Evolutionary conservation across 108 stramenopile genomes (phyloP).

Genomic region (Nitzschia sp.): DNA sequence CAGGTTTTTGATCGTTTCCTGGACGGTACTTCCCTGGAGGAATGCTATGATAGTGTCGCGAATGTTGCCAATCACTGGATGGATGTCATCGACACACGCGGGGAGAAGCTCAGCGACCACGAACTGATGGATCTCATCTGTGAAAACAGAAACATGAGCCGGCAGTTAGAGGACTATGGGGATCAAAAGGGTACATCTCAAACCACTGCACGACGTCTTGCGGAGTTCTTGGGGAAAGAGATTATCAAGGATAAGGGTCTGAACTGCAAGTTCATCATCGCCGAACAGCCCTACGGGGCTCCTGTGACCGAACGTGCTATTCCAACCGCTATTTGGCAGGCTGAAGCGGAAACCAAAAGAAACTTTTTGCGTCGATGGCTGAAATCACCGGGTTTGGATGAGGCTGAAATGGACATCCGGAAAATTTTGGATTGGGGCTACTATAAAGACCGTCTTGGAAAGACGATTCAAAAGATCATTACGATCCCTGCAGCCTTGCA

Average conservation of each 20-base stretch:
- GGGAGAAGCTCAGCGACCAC: constrained; percentile 91
- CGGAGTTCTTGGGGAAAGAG: constrained; percentile 97
- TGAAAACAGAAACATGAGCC: constrained; percentile 97
- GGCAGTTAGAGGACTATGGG: constrained; percentile 97
- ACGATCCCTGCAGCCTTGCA: constrained; percentile 99
- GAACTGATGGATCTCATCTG: constrained; percentile 97
- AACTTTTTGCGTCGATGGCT: constrained; percentile 94
- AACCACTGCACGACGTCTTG: constrained; percentile 96
- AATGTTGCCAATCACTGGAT: constrained; percentile 98
- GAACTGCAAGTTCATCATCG: constrained; percentile 97
- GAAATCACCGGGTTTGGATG: constrained; percentile 83
- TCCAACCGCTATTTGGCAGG: constrained; percentile 95
- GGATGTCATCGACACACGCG: constrained; percentile 94
- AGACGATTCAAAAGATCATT: constrained; percentile 97
- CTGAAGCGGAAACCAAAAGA: constrained; percentile 83
- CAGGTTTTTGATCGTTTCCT: constrained; percentile 97
- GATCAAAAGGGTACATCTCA: constrained; percentile 96
- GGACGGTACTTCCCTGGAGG: constrained; percentile 80
- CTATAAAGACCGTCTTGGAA: constrained; percentile 94
- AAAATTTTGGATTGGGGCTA: constrained; percentile 97
- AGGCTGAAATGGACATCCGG: constrained; percentile 91
- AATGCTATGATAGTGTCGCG: constrained; percentile 96
- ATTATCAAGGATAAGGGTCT: constrained; percentile 98
- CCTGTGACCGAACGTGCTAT: constrained; percentile 97
- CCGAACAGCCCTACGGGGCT: constrained; percentile 92